phyloP scores from a whole-genome alignment of 73 alveolate genomes.

The Diophrys appendiculata region DNA sequence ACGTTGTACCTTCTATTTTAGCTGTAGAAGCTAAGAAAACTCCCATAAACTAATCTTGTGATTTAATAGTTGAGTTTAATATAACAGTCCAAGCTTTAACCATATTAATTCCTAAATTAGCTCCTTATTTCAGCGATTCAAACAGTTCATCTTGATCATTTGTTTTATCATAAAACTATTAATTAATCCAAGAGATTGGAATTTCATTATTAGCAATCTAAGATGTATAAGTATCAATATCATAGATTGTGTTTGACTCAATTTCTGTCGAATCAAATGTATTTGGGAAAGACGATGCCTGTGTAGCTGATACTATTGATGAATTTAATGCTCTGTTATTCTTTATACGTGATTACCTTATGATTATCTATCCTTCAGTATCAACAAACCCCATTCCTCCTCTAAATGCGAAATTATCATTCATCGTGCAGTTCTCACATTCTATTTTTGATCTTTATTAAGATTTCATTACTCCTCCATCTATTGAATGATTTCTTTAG shows the following conservation, averaged over 20 bases:
- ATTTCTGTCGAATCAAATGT: neutral
- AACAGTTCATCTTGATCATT: neutral
- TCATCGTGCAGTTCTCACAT: neutral
- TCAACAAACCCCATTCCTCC: constrained; percentile 1
- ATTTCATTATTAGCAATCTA: neutral
- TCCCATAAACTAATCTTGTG: neutral
- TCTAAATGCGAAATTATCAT: neutral
- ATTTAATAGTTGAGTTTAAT: neutral
- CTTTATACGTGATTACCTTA: neutral
- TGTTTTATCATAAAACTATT: neutral
- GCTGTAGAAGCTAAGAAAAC: neutral
- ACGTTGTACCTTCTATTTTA: neutral
- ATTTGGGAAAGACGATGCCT: neutral
- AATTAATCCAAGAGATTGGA: neutral
- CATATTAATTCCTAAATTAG: neutral
- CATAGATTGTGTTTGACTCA: neutral
- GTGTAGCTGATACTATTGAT: neutral
- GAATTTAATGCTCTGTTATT: neutral
- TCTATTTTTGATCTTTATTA: neutral
- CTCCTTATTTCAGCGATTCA: neutral
- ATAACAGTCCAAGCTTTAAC: neutral
- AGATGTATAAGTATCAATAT: neutral
- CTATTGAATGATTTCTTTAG: neutral
- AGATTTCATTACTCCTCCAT: neutral
- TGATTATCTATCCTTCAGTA: neutral